phyloP scores from a whole-genome alignment of 805 yeast species.

The Metschnikowia cubensis region DNA sequence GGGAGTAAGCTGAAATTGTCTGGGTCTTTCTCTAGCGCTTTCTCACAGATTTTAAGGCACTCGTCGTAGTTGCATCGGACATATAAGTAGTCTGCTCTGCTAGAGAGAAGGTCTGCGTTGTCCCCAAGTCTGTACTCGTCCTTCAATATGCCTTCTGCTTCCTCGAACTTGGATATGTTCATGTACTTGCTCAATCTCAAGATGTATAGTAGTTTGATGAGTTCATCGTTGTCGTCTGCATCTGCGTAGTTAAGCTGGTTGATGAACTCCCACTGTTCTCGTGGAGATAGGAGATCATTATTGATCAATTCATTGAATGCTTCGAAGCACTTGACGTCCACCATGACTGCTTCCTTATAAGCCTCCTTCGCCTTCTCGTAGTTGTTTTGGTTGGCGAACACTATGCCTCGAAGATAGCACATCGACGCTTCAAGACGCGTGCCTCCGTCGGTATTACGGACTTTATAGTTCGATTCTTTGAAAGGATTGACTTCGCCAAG shows the following conservation, averaged over 20 bases:
- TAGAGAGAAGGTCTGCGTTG: constrained; percentile 64
- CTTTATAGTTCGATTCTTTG: constrained; percentile 38
- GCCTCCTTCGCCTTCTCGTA: constrained; percentile 84
- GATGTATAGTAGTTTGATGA: constrained; percentile 72
- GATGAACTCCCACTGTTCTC: constrained; percentile 82
- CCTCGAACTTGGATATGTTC: constrained; percentile 53
- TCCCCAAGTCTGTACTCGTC: constrained; percentile 70
- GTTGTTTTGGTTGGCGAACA: constrained; percentile 78
- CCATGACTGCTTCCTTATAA: constrained; percentile 77
- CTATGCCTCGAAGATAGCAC: constrained; percentile 79
- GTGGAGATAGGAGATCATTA: constrained; percentile 72
- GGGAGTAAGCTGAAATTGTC: constrained; percentile 72
- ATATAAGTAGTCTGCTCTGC: constrained; percentile 66
- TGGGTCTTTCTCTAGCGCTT: constrained; percentile 54
- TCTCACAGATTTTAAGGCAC: constrained; percentile 72
- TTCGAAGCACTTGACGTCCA: constrained; percentile 89
- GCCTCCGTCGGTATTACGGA: constrained; percentile 68
- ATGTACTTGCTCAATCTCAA: constrained; percentile 71
- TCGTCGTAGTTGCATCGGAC: constrained; percentile 75
- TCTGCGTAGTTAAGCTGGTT: constrained; percentile 61
- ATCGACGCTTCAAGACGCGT: constrained; percentile 82
- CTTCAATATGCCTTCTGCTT: constrained; percentile 59
- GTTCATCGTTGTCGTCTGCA: constrained; percentile 74
- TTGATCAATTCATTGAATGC: constrained; percentile 78
- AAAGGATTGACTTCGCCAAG: constrained; percentile 83